Base-by-base conservation (phyloP, 768 basidiomycete species). In the Serpula lacrymans region DNA sequence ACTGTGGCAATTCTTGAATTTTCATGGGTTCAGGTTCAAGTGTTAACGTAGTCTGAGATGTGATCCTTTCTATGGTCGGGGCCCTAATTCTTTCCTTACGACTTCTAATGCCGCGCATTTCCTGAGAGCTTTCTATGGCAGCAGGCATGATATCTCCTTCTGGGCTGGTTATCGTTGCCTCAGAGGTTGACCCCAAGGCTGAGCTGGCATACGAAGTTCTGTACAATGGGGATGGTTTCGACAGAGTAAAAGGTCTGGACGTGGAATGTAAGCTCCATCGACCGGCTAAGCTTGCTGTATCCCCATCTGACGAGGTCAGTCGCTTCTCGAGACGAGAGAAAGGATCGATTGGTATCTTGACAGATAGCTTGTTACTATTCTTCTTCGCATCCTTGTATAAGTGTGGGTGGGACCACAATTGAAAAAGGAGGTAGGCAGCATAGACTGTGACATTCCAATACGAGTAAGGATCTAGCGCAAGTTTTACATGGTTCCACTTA, bases 331-430 rank as follows among this genome's bases (percentile, higher is more conserved):
- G 14, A 55, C 62, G 46, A 30, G 62, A 55, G 20, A 54, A 62
- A 18, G 57, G 33, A 34, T 57, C 44, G 22, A 57, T 55, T 18
- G 57, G 55, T 39, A 65, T 47, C 54, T 61, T 56, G 39, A 64
- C 54, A 13, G 68, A 58, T 2, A 68, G 40, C 27, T 57, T 64
- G 27, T 59, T 53, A 41, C 73, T 77, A 46, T 68, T 71, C 48
- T 70, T 69, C 52, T 72, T 67, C 10, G 57, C 54, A 32, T 73
- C 75, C 13, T 66, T 60, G 56, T 77, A 81, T 24, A 80, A 59
- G 47, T 76, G 63, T 41, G 63, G 64, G 53, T 79, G 78, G 3
- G 77, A 76, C 67, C 70, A 77, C 10, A 80, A 66, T 52, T 77
- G 77, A 52, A 79, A 78, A 37, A 78, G 54, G 24, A 79, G 63